Conservation (phyloP, 768 basidiomycete genomes). For the Macrolepiota albuminosa region DNA sequence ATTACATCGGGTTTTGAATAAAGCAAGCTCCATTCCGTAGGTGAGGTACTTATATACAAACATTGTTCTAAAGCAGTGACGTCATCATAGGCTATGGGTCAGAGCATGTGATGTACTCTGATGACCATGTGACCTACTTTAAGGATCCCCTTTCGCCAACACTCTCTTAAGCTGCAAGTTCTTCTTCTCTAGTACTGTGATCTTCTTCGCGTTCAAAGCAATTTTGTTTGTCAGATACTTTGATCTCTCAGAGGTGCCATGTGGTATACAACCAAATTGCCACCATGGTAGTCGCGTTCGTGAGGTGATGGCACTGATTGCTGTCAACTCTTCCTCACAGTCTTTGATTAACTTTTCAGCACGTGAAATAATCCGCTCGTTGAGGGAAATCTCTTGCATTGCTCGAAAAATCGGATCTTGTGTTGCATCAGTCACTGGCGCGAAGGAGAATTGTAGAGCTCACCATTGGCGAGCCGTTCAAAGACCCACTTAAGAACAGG, state of each 20-base stretch:
- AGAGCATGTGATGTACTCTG: background rate
- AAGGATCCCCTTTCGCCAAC: conserved; percentile 32
- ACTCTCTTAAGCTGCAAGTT: conserved; percentile 64
- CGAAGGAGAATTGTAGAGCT: conserved; percentile 13
- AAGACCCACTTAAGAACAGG: conserved; percentile 89
- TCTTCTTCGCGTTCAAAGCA: conserved; percentile 58
- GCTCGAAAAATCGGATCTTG: conserved; percentile 76
- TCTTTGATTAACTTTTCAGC: conserved; percentile 61
- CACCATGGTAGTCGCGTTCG: conserved; percentile 34
- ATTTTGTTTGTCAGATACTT: conserved; percentile 74
- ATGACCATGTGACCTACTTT: background rate
- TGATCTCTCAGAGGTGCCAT: conserved; percentile 54
- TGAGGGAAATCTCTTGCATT: conserved; percentile 75
- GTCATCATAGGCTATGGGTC: too few species aligned
- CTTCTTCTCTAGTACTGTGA: conserved; percentile 65
- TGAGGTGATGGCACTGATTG: conserved; percentile 62
- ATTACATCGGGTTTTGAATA: too few species aligned
- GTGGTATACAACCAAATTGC: conserved; percentile 34
- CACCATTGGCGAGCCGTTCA: conserved; percentile 73
- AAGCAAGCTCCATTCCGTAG: too few species aligned
- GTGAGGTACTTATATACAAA: too few species aligned
- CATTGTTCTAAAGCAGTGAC: too few species aligned
- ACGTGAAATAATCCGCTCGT: conserved; percentile 57
- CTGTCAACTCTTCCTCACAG: conserved; percentile 73
- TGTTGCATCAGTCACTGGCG: conserved; percentile 1